Evolutionary conservation across 2,329 filamentous ascomycete species (phyloP), one percentile per base, ranked within the genome.

Genomic region (Xylariaceae sp.): DNA sequence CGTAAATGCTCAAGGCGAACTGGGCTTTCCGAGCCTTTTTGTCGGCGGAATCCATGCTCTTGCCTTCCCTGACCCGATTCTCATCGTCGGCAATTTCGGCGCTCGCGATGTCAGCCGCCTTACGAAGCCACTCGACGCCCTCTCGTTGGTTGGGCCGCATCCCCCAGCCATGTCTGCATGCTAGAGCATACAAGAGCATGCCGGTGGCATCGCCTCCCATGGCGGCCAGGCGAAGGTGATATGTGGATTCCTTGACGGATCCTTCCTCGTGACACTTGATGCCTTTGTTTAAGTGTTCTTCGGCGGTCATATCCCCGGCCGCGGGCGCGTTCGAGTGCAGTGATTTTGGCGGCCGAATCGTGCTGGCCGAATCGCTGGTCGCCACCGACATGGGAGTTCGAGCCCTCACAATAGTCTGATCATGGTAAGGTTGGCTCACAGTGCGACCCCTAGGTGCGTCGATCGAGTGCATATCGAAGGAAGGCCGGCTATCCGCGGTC

Each of bases 131-230:
- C 60, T 86, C 81, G 0, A 97, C 88, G 7, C 90, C 94, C 69
- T 99, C 94, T 42, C 80, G 80, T 63, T 90, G 90, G 66, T 96
- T 96, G 7, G 90, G 82, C 10, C 91, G 85, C 89, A 97, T 96
- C 15, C 94, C 94, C 94, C 94, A 99, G 43, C 94, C 94, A 65
- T 99, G 94, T 44, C 94, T 82, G 65, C 92, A 97, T 11, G 94
- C 94, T 33, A 99, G 78, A 5, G 92, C 94, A 68, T 96, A 99
- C 31, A 97, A 77, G 11, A 99, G 81, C 94, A 99, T 99, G 18
- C 87, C 94, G 0, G 92, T 96, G 0, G 94, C 89, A 50, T 95
- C 82, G 42, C 90, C 89, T 49, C 89, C 85, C 60, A 85, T 84
- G 1, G 94, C 92, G 4, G 94, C 94, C 52, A 95, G 81, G 32